Base-by-base conservation (phyloP, 2,329 filamentous ascomycete genomes). In the Macrophomina phaseolina region DNA sequence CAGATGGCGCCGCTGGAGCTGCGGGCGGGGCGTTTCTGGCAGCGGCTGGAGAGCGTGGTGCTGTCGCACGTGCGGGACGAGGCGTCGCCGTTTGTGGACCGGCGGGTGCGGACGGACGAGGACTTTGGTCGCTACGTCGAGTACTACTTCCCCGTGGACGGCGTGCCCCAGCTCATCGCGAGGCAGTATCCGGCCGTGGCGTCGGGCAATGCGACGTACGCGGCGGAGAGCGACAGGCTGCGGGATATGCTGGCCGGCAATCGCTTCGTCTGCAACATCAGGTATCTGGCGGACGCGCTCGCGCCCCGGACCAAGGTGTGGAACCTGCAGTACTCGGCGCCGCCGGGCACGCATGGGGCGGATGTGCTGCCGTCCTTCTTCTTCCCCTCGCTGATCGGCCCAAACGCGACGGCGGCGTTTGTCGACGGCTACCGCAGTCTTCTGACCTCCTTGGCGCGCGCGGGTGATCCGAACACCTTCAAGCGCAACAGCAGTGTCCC, bases 281-380 rank as follows among this genome's bases (percentile, higher is more conserved):
- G 74, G 73, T 68, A 56, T 40, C 70, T 83, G 34, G 77, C 75
- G n/a, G 74, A 79, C 64, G 78, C 77, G 3, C 76, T 79, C 58
- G 71, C 74, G 16, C 40, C 40, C 2, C 8, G 11, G 0, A 71
- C 71, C 3, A 78, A 75, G 36, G 74, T 76, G 3, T 83, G 74
- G 67, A 77, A 74, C 60, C 77, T 82, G 71, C 79, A 81, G 67
- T 83, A 82, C 70, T 75, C 75, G 6, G 73, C 80, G 7, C 73
- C 75, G 6, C 80, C 80, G 0, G 80, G 78, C 5, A 73, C 76
- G 53, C 81, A 83, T 68, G 81, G 73, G 7, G 73, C 75, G 7
- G 81, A 83, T 66, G 71, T 83, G 5, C 68, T 82, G 5, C 74
- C 80, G 2, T 53, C 65, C 9, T 64, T 56, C 40, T 65, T 65